These are phyloP conservation scores for Colletotrichum plurivorum DNA, from an alignment of 2,329 filamentous ascomycete species.

Conservation along the genomic window DNA sequence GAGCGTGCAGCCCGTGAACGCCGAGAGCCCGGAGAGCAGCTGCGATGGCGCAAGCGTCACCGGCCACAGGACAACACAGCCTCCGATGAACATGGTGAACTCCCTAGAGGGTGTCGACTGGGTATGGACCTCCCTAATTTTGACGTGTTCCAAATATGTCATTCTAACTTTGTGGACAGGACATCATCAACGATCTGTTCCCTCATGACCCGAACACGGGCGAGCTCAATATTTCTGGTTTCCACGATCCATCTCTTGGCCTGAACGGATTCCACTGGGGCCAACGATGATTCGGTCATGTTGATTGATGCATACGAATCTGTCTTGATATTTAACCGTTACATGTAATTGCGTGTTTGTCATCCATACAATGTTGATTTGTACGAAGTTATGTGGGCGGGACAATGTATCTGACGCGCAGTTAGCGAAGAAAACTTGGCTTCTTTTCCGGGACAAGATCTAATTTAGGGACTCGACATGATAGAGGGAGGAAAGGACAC, in stretches of 20 bases:
- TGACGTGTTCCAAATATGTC: too few species aligned
- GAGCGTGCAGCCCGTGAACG: constrained; percentile 55
- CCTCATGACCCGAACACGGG: constrained; percentile 56
- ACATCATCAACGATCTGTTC: constrained; percentile 55
- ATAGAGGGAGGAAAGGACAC: neutral
- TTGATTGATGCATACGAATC: neutral
- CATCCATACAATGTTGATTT: constrained; percentile 1
- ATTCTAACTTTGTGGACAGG: constrained; percentile 43
- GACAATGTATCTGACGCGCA: neutral
- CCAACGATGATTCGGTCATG: constrained; percentile 24
- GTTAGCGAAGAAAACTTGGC: too few species aligned
- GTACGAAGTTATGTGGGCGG: neutral
- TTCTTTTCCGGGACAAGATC: neutral
- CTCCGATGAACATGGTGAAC: constrained; percentile 34
- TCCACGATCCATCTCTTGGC: constrained; percentile 52
- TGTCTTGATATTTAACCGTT: neutral
- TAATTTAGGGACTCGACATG: neutral
- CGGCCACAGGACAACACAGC: constrained; percentile 34
- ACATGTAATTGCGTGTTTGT: constrained; percentile 6
- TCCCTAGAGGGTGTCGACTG: constrained; percentile 72
- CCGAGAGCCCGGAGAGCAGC: constrained; percentile 58
- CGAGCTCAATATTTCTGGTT: constrained; percentile 54
- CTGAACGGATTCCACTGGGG: constrained; percentile 48
- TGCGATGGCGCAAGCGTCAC: constrained; percentile 56
- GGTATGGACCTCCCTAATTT: constrained; percentile 59